Percentiles rank a stretch among this genome's conserved stretches.
These are phyloP conservation scores for Tetrastigma voinierianum DNA, from an alignment of 164 flowering plant species.

Conservation along the genomic window DNA sequence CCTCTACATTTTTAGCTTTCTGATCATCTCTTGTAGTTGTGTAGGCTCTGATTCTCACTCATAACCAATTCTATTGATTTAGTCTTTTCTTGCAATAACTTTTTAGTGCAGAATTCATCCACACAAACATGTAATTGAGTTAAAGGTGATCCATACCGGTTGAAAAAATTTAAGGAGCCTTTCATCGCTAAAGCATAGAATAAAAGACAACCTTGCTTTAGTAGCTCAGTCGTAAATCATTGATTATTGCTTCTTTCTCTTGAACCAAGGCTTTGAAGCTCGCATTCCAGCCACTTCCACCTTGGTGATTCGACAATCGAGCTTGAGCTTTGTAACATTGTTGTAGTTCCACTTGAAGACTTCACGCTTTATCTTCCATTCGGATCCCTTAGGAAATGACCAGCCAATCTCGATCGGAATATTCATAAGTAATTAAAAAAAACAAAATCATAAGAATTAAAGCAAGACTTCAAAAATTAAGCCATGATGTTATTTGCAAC, in stretches of 20 bases:
- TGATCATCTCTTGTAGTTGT: slow-evolving; percentile 58
- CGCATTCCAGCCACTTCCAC: slow-evolving; percentile 92
- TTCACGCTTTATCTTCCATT: slow-evolving; percentile 94
- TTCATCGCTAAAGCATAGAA: neutral
- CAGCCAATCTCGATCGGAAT: slow-evolving; percentile 8
- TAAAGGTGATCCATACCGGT: slow-evolving; percentile 8
- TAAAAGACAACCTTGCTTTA: slow-evolving; percentile 50
- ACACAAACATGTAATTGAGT: slow-evolving; percentile 39
- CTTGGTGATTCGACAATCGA: slow-evolving; percentile 89
- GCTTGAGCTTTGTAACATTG: slow-evolving; percentile 98
- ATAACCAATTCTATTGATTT: slow-evolving; percentile 68
- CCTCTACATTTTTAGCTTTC: slow-evolving; percentile 75
- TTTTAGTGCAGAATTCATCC: slow-evolving; percentile 63
- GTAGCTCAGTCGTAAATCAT: slow-evolving; percentile 52
- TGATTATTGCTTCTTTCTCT: slow-evolving; percentile 62
- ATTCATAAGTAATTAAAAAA: neutral
- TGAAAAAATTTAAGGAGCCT: slow-evolving; percentile 2
- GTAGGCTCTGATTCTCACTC: slow-evolving; percentile 59
- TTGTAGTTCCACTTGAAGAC: slow-evolving; percentile 81
- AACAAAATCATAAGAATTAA: neutral
- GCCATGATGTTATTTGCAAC: too few relatives aligned
- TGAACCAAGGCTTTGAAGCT: slow-evolving; percentile 58
- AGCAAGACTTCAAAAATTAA: neutral
- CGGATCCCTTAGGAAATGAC: slow-evolving; percentile 58
- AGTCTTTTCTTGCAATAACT: slow-evolving; percentile 59